Conservation (phyloP, 495 filamentous ascomycete species). For the Podospora didyma region DNA sequence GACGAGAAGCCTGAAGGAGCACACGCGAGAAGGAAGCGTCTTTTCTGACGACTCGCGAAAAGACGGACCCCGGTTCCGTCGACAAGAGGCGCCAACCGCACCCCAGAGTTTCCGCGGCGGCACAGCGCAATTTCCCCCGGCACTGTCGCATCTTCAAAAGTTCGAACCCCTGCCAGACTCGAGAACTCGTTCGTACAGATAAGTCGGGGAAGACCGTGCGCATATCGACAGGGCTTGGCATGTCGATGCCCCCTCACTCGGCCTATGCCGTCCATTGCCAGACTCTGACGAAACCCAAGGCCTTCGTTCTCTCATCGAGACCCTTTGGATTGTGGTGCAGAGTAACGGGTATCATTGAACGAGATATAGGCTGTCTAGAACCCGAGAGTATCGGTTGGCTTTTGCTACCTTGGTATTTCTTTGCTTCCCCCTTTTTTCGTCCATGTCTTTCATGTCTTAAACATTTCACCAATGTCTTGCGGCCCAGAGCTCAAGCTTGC, state of each 20-base stretch:
- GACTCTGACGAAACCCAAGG: too few relatives aligned
- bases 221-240: slow-evolving; percentile 11
- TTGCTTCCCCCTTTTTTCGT: too few relatives aligned
- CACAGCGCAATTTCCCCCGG: slow-evolving; percentile 1
- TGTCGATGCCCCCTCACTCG: background rate
- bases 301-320: too few relatives aligned
- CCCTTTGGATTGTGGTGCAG: background rate
- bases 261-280: too few relatives aligned
- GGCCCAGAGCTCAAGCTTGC: too few relatives aligned
- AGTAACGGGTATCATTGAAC: background rate
- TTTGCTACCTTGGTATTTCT: background rate
- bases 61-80: background rate
- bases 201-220: slow-evolving; percentile 12
- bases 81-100: background rate
- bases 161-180: too few relatives aligned
- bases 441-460: too few relatives aligned
- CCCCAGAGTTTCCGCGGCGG: background rate
- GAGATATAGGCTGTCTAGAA: background rate
- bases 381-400: background rate
- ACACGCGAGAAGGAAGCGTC: background rate
- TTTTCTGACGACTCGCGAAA: background rate
- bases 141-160: background rate
- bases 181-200: background rate
- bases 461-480: too few relatives aligned
- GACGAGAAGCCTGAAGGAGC: background rate